phyloP scores from a whole-genome alignment of 2,329 filamentous ascomycete species.

The Aspergillus sclerotialis region DNA sequence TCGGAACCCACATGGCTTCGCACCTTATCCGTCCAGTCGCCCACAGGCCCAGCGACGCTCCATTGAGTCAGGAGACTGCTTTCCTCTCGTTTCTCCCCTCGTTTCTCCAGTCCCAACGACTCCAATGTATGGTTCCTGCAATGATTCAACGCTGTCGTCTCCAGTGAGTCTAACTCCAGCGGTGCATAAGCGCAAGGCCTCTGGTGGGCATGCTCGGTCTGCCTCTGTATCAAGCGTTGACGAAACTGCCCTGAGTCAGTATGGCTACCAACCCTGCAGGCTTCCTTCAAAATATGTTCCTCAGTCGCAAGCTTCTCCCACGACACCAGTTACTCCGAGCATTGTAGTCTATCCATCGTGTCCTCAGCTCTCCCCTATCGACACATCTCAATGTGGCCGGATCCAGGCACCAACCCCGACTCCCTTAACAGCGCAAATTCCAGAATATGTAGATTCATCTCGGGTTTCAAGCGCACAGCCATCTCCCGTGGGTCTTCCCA shows the following conservation, averaged over 20 bases:
- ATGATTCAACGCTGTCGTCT: slow-evolving; percentile 52
- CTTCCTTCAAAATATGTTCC: slow-evolving; percentile 58
- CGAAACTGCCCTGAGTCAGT: slow-evolving; percentile 58
- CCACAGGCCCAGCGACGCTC: slow-evolving; percentile 39
- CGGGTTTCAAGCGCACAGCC: slow-evolving; percentile 17
- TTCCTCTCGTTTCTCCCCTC: slow-evolving; percentile 40
- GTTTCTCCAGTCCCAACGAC: slow-evolving; percentile 29
- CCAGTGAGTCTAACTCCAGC: slow-evolving; percentile 51
- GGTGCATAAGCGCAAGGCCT: slow-evolving; percentile 29
- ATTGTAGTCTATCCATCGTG: slow-evolving; percentile 32
- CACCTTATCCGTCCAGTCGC: slow-evolving; percentile 42
- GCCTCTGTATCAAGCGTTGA: slow-evolving; percentile 64
- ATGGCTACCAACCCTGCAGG: slow-evolving; percentile 78
- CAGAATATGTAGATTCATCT: slow-evolving; percentile 18
- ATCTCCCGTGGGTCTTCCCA: slow-evolving; percentile 17
- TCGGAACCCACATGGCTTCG: slow-evolving; percentile 45
- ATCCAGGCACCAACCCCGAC: slow-evolving; percentile 29
- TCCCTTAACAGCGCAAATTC: slow-evolving; percentile 20
- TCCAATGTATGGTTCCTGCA: slow-evolving; percentile 19
- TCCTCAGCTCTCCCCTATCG: slow-evolving; percentile 23
- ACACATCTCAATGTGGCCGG: slow-evolving; percentile 36
- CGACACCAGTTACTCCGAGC: slow-evolving; percentile 31
- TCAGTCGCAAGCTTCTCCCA: slow-evolving; percentile 35
- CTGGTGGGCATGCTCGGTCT: slow-evolving; percentile 48
- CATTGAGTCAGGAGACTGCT: slow-evolving; percentile 40